Percentiles rank a stretch among this genome's conserved stretches.
Evolutionary conservation across 2,329 filamentous ascomycete species (phyloP).

Genomic region (Basipetospora chlamydospora): DNA sequence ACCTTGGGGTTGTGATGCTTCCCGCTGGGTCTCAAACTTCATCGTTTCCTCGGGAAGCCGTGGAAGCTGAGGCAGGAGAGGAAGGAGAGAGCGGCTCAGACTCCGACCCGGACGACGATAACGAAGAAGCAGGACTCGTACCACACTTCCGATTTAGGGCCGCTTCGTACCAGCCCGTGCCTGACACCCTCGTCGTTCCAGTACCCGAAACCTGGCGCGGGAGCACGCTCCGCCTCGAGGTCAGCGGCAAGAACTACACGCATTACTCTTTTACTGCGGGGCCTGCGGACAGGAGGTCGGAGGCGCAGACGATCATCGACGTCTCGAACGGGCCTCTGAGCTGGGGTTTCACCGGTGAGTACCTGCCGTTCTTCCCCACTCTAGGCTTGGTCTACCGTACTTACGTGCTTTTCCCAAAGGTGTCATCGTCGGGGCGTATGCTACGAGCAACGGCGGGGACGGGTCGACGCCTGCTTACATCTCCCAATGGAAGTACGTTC

Average conservation of each 20-base stretch:
- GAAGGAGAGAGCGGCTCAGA: background rate
- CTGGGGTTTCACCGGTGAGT: slow-evolving; percentile 24
- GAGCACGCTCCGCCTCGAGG: slow-evolving; percentile 21
- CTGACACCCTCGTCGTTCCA: slow-evolving; percentile 19
- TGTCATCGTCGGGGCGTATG: slow-evolving; percentile 34
- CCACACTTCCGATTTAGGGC: slow-evolving; percentile 30
- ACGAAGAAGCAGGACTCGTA: slow-evolving; percentile 11
- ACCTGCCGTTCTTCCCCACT: too few relatives aligned
- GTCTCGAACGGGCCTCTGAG: slow-evolving; percentile 21
- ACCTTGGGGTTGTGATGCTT: slow-evolving; percentile 26
- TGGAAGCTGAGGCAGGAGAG: background rate
- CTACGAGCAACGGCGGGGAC: slow-evolving; percentile 33
- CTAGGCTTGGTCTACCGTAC: background rate
- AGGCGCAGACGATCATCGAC: slow-evolving; percentile 17
- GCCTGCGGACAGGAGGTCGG: slow-evolving; percentile 15
- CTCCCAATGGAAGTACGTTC: slow-evolving; percentile 29
- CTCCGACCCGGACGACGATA: slow-evolving; percentile 1
- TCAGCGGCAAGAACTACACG: slow-evolving; percentile 28
- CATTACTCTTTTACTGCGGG: slow-evolving; percentile 27
- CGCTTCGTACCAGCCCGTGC: slow-evolving; percentile 24
- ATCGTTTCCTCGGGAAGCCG: background rate
- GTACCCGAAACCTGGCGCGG: slow-evolving; percentile 24
- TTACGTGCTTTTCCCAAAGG: slow-evolving; percentile 15
- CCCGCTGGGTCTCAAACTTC: slow-evolving; percentile 14
- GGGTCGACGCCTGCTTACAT: slow-evolving; percentile 30